Percentiles rank a stretch among this genome's conserved stretches.
Evolutionary conservation across 176 grass and related monocot genomes (phyloP).

Genomic region (Oryza meyeriana): DNA sequence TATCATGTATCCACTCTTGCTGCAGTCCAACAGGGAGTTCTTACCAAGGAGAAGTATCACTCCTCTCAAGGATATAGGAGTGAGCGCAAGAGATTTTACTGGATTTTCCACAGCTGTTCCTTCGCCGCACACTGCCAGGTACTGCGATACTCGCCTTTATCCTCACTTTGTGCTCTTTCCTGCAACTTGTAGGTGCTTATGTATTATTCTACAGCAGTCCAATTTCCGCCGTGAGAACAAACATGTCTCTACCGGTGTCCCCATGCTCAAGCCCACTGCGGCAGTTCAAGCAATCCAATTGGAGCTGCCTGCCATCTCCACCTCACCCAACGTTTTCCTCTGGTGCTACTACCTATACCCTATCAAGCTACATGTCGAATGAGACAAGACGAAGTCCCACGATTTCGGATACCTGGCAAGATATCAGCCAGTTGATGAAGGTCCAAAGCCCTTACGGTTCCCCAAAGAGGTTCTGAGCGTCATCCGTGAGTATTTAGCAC

Average conservation of each 20-base stretch:
- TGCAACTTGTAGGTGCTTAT: slow-evolving; percentile 20
- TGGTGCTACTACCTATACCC: slow-evolving; percentile 28
- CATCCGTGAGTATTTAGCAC: not conserved
- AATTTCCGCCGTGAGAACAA: slow-evolving; percentile 48
- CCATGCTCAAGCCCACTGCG: slow-evolving; percentile 75
- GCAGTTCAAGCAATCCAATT: slow-evolving; percentile 68
- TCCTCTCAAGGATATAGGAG: slow-evolving; percentile 63
- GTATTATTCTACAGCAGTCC: slow-evolving; percentile 35
- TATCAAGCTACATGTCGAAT: slow-evolving; percentile 36
- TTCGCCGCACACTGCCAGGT: slow-evolving; percentile 51
- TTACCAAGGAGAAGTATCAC: slow-evolving; percentile 56
- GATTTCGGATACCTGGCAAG: slow-evolving; percentile 50
- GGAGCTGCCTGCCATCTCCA: slow-evolving; percentile 79
- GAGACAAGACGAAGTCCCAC: slow-evolving; percentile 38
- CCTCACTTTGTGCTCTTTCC: not conserved
- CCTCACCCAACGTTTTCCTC: slow-evolving; percentile 50
- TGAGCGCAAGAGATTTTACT: slow-evolving; percentile 31
- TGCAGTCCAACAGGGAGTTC: slow-evolving; percentile 60
- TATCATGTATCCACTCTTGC: not conserved
- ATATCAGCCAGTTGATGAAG: slow-evolving; percentile 50
- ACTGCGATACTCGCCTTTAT: not conserved
- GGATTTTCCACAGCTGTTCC: slow-evolving; percentile 50
- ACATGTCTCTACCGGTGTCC: slow-evolving; percentile 76
- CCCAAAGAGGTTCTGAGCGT: slow-evolving; percentile 58
- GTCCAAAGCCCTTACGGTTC: slow-evolving; percentile 55